Conservation (phyloP, 306 rosid genomes). For the Vigna radiata region DNA sequence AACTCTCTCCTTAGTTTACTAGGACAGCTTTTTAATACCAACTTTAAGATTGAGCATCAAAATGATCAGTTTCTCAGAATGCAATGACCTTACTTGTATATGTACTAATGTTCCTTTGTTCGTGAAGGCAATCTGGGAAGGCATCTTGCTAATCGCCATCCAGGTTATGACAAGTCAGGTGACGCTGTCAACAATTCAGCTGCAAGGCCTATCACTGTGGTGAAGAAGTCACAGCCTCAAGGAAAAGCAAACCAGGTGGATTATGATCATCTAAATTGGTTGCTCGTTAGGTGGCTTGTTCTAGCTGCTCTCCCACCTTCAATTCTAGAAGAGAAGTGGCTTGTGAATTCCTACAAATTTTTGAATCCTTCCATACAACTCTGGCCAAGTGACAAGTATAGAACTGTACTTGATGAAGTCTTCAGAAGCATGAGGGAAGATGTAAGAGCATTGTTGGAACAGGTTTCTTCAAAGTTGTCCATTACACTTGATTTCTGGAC, state of each 20-base stretch:
- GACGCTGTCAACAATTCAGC: constrained; percentile 59
- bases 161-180: constrained; percentile 86
- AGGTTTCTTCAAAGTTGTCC: constrained; percentile 80
- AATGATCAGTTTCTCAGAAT: too few species aligned
- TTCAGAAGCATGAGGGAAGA: constrained; percentile 89
- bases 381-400: constrained; percentile 82
- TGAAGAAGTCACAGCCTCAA: constrained; percentile 76
- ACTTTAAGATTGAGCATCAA: background rate
- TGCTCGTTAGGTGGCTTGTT: constrained; percentile 88
- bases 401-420: constrained; percentile 72
- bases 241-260: constrained; percentile 71
- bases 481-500: constrained; percentile 92
- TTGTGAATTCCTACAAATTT: constrained; percentile 82
- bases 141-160: constrained; percentile 95
- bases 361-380: constrained; percentile 83
- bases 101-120: constrained; percentile 41
- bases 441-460: constrained; percentile 73
- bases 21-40: too few species aligned
- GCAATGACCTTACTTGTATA: background rate
- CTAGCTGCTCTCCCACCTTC: constrained; percentile 88
- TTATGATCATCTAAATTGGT: constrained; percentile 93
- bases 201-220: constrained; percentile 53
- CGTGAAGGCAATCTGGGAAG: constrained; percentile 88
- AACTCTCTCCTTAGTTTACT: too few species aligned
- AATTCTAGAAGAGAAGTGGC: constrained; percentile 85